Percentiles rank a stretch among this genome's conserved stretches.
phyloP scores from a whole-genome alignment of 2,329 filamentous ascomycete genomes.

The Pseudogymnoascus sp. region DNA sequence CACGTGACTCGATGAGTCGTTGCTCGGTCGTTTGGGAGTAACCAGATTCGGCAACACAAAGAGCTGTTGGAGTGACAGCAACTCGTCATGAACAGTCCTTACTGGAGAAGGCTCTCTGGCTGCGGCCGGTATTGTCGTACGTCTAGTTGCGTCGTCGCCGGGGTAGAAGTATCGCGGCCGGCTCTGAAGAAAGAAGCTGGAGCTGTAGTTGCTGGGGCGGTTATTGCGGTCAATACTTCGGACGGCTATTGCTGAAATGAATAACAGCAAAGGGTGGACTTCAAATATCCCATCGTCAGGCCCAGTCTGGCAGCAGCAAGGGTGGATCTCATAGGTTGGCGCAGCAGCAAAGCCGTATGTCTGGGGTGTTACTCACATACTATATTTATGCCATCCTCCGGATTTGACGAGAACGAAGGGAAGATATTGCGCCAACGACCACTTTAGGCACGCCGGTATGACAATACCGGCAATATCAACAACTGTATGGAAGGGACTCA shows the following conservation, averaged over 20 bases:
- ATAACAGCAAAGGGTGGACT: neutral
- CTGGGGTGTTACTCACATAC: constrained; percentile 3
- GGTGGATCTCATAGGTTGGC: neutral
- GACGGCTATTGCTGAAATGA: neutral
- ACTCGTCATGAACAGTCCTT: neutral
- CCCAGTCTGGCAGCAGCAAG: neutral
- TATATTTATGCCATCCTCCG: neutral
- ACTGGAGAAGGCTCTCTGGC: neutral
- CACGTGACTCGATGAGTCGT: neutral
- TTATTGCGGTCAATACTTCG: neutral
- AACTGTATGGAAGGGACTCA: constrained; percentile 3
- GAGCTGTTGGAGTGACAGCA: neutral
- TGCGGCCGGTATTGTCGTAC: neutral
- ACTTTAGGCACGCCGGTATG: constrained; percentile 1
- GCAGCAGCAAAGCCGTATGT: neutral
- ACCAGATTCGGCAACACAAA: neutral
- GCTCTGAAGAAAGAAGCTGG: neutral
- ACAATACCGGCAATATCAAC: neutral
- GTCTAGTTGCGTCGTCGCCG: neutral
- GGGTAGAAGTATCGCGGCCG: neutral
- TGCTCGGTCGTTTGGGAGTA: neutral
- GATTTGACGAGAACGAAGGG: neutral
- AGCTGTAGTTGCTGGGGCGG: neutral
- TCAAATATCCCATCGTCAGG: neutral
- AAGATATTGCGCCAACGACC: neutral